Evolutionary conservation across 371 early-diverging fungal genomes (phyloP).

Genomic region (Apophysomyces variabilis): DNA sequence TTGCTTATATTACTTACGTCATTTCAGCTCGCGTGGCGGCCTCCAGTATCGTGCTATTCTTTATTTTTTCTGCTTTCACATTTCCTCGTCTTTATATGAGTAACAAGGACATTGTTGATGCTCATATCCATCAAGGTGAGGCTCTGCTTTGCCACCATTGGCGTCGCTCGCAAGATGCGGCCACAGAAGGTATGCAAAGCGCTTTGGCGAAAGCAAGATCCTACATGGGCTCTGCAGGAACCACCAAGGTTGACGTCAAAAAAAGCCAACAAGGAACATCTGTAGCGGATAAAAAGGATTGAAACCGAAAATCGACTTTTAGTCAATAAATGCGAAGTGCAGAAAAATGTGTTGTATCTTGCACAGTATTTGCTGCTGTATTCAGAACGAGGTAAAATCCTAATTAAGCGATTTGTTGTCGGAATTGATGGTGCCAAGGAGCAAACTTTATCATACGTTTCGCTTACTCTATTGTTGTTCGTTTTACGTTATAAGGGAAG

Average conservation of each 20-base stretch:
- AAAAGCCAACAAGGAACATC: slow-evolving; percentile 2
- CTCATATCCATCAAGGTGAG: slow-evolving; percentile 46
- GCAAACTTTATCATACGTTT: no score
- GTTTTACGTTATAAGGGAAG: background rate
- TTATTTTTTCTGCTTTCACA: slow-evolving; percentile 37
- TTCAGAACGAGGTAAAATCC: no score
- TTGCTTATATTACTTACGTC: slow-evolving; percentile 45
- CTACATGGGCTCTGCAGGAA: slow-evolving; percentile 15
- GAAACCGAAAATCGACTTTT: background rate
- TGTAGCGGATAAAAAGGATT: background rate
- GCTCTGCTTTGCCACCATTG: slow-evolving; percentile 22
- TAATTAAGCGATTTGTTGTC: no score
- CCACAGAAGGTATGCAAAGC: slow-evolving; percentile 11
- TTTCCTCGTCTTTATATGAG: slow-evolving; percentile 46
- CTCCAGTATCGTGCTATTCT: slow-evolving; percentile 29
- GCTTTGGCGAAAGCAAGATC: slow-evolving; percentile 13
- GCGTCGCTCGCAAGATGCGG: slow-evolving; percentile 12
- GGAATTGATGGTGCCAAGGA: no score
- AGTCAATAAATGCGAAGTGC: no score
- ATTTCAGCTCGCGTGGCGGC: slow-evolving; percentile 43
- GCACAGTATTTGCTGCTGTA: no score
- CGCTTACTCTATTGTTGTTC: background rate
- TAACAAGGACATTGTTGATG: slow-evolving; percentile 48
- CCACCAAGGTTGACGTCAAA: background rate
- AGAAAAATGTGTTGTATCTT: no score